Conservation (phyloP, 2,329 filamentous ascomycete genomes). For the Pyrenochaeta sp. region DNA sequence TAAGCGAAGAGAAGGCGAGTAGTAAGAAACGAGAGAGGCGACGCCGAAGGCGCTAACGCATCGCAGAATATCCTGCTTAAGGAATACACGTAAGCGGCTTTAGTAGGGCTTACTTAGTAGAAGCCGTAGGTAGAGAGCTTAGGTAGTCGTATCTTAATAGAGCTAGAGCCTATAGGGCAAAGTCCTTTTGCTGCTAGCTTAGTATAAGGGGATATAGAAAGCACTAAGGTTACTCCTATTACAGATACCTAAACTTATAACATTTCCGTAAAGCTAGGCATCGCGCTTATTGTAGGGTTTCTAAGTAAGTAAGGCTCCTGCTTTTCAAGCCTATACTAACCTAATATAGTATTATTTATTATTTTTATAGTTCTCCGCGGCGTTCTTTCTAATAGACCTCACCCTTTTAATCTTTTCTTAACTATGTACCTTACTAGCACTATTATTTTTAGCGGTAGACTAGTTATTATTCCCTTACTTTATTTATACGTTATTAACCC, state of each 20-base stretch:
- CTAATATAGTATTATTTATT: no score
- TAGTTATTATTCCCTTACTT: slow-evolving; percentile 56
- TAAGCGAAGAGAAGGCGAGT: slow-evolving; percentile 24
- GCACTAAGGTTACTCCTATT: no score
- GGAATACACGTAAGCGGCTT: slow-evolving; percentile 5
- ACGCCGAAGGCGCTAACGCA: no score
- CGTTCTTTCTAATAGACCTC: no score
- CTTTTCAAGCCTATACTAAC: no score
- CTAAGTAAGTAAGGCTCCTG: slow-evolving; percentile 49
- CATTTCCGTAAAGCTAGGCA: slow-evolving; percentile 49
- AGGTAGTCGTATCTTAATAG: slow-evolving; percentile 22
- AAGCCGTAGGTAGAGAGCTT: slow-evolving; percentile 26
- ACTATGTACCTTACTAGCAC: slow-evolving; percentile 78
- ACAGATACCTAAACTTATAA: slow-evolving; percentile 42
- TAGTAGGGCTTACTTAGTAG: slow-evolving; percentile 27
- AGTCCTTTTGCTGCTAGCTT: not conserved
- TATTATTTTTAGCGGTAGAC: slow-evolving; percentile 58
- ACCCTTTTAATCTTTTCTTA: no score
- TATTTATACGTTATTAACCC: slow-evolving; percentile 65
- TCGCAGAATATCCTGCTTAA: slow-evolving; percentile 21
- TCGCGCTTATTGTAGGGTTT: no score
- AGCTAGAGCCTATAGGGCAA: slow-evolving; percentile 9
- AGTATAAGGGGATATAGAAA: slow-evolving; percentile 6
- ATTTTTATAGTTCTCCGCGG: no score
- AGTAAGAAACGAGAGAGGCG: slow-evolving; percentile 21